Evolutionary conservation across 495 filamentous ascomycete species (phyloP).

Genomic region (Friedmanniomyces simplex): DNA sequence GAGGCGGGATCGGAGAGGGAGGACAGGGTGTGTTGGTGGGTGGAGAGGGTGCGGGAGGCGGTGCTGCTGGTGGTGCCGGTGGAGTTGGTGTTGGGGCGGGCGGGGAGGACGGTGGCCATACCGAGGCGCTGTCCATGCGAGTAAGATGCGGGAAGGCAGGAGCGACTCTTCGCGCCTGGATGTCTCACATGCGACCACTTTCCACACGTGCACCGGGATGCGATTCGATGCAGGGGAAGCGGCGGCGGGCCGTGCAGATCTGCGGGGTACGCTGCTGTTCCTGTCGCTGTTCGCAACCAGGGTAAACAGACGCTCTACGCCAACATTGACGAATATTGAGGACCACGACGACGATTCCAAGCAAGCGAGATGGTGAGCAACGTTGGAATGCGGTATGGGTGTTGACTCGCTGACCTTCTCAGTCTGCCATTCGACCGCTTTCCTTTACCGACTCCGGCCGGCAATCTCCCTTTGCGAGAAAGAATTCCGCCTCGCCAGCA

Average conservation of each 20-base stretch:
- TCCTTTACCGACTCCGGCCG: slow-evolving; percentile 13
- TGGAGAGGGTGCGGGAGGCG: neutral
- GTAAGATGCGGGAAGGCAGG: neutral
- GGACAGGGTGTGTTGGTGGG: slow-evolving; percentile 3
- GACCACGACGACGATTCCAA: no score
- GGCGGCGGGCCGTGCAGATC: no score
- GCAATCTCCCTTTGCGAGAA: slow-evolving; percentile 18
- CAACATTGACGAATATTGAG: no score
- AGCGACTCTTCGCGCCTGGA: neutral
- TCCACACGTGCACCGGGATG: neutral
- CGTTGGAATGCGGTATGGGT: no score
- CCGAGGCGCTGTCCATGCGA: neutral
- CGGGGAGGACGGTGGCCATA: slow-evolving; percentile 17
- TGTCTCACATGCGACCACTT: neutral
- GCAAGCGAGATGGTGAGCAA: no score
- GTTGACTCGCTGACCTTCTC: no score
- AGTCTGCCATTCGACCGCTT: slow-evolving; percentile 1
- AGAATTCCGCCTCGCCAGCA: slow-evolving; percentile 18
- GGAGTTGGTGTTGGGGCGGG: slow-evolving; percentile 16
- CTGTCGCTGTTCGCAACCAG: no score
- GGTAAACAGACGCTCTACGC: no score
- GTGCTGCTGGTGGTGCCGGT: slow-evolving; percentile 9
- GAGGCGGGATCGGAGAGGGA: neutral
- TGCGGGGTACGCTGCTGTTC: no score
- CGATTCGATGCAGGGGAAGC: no score